Evolutionary conservation across 2,329 filamentous ascomycete species (phyloP).

Genomic region (Piedraia hortae): DNA sequence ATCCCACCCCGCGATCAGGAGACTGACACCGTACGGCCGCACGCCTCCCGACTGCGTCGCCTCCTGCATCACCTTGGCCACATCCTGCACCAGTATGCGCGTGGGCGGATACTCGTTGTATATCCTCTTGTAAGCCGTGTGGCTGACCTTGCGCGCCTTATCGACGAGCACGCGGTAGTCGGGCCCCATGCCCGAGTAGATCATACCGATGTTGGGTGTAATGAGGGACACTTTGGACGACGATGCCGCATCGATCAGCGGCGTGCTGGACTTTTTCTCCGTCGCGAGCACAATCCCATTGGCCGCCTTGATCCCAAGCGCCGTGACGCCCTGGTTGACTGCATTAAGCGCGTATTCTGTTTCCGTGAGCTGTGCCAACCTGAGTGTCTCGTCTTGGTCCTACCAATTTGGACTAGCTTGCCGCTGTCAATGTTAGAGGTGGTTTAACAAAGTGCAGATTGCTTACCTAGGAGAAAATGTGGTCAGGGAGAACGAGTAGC

Average conservation of each 20-base stretch:
- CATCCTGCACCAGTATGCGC: slow-evolving; percentile 94
- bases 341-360: slow-evolving; percentile 96
- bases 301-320: slow-evolving; percentile 95
- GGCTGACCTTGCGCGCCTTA: slow-evolving; percentile 90
- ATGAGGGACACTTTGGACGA: slow-evolving; percentile 94
- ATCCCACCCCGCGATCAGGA: slow-evolving; percentile 92
- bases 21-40: slow-evolving; percentile 79
- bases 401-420: slow-evolving; percentile 97
- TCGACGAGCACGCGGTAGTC: slow-evolving; percentile 96
- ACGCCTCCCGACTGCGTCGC: slow-evolving; percentile 96
- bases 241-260: slow-evolving; percentile 81
- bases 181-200: slow-evolving; percentile 96
- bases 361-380: slow-evolving; percentile 1
- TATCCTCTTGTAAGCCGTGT: slow-evolving; percentile 97
- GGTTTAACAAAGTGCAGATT: slow-evolving; percentile 1
- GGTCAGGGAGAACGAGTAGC: slow-evolving; percentile 97
- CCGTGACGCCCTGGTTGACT: slow-evolving; percentile 96
- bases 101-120: slow-evolving; percentile 99
- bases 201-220: slow-evolving; percentile 98
- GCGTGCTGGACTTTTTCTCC: slow-evolving; percentile 97
- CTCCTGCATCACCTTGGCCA: slow-evolving; percentile 94
- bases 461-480: slow-evolving; percentile 96
- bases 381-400: too few relatives aligned
- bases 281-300: slow-evolving; percentile 97
- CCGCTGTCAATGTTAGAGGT: slow-evolving; percentile 43